These are phyloP conservation scores for Geotrichum citri-aurantii DNA, from an alignment of 1,139 yeast species.

Conservation along the genomic window DNA sequence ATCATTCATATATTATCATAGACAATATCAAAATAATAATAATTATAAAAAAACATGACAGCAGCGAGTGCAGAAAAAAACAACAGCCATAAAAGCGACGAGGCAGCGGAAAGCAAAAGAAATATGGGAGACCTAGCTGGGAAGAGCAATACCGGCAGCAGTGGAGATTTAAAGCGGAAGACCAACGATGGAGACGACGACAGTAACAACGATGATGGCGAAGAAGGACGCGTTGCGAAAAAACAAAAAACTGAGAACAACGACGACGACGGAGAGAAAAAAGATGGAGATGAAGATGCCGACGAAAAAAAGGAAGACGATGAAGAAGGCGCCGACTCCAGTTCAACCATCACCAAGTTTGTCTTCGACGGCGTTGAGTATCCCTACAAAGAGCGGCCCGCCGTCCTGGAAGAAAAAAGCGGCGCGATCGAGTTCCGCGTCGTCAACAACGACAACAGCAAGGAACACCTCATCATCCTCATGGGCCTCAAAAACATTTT, in stretches of 20 bases:
- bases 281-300: conserved; percentile 25
- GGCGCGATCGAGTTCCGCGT: conserved; percentile 92
- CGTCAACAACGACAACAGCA: conserved; percentile 86
- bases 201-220: conserved; percentile 24
- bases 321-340: conserved; percentile 25
- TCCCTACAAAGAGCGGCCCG: conserved; percentile 85
- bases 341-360: conserved; percentile 41
- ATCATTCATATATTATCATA: no score
- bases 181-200: conserved; percentile 24
- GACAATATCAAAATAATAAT: no score
- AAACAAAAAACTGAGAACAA: conserved; percentile 27
- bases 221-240: conserved; percentile 7
- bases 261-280: conserved; percentile 22
- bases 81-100: conserved; percentile 19
- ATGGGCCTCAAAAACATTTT: conserved; percentile 94
- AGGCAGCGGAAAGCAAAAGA: conserved; percentile 21
- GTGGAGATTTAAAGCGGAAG: no score
- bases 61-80: no score
- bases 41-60: no score
- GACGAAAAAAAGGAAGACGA: conserved; percentile 29
- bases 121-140: conserved; percentile 26
- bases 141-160: no score
- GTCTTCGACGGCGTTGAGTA: conserved; percentile 75
- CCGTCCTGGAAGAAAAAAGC: conserved; percentile 86
- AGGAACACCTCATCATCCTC: conserved; percentile 81